These are phyloP conservation scores for Sugiyamaella novakii DNA, from an alignment of 1,139 yeast genomes.

Conservation along the genomic window DNA sequence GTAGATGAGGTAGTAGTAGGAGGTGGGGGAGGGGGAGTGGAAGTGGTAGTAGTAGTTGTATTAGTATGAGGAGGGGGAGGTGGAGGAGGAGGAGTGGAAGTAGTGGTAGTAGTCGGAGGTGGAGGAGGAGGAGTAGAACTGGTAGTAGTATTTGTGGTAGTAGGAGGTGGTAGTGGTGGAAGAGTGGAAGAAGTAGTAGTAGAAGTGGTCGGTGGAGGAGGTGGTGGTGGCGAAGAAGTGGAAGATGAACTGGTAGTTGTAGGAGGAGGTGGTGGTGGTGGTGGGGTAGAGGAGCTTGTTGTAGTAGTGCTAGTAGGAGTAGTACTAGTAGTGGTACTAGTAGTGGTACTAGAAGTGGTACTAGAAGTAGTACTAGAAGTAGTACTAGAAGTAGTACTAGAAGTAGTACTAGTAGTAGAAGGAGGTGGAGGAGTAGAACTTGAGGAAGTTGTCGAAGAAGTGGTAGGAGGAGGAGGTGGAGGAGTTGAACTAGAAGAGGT, in stretches of 20 bases:
- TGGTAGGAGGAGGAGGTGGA: constrained; percentile 23
- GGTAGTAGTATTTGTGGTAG: constrained; percentile 4
- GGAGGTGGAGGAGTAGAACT: constrained; percentile 16
- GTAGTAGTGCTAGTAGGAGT: too few species aligned
- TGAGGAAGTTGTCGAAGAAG: constrained; percentile 10
- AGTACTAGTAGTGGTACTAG: too few species aligned
- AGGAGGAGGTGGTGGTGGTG: too few species aligned
- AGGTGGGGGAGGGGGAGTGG: constrained; percentile 20
- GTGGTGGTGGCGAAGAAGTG: too few species aligned
- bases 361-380: constrained; percentile 6
- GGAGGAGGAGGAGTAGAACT: constrained; percentile 18
- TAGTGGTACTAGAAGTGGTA: too few species aligned
- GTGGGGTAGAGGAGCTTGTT: too few species aligned
- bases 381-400: constrained; percentile 10
- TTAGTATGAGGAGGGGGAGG: too few species aligned
- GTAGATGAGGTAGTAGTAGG: constrained; percentile 16
- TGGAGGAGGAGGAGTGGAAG: constrained; percentile 17
- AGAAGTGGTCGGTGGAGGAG: background rate
- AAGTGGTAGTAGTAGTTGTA: too few species aligned
- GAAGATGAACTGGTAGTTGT: too few species aligned
- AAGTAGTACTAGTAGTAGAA: constrained; percentile 16
- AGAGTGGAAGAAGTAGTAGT: constrained; percentile 21
- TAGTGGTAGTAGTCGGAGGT: constrained; percentile 11
- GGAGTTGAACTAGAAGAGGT: constrained; percentile 19
- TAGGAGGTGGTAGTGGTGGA: constrained; percentile 13